Evolutionary conservation across 179 eudicot genomes (phyloP).

Genomic region (Pouteria campechiana): DNA sequence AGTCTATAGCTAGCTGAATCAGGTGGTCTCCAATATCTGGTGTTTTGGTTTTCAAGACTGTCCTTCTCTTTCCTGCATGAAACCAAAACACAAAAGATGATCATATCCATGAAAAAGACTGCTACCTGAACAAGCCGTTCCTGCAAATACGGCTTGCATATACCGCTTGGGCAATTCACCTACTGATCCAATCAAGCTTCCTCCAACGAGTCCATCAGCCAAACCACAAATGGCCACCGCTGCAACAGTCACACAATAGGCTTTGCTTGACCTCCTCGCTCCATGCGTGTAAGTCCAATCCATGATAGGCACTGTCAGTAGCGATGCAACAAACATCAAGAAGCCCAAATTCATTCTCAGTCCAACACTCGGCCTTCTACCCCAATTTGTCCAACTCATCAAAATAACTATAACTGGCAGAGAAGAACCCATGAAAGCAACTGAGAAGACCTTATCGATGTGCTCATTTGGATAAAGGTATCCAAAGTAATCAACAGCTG

Average conservation of each 20-base stretch:
- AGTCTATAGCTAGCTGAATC: neutral
- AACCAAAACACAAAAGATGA: neutral
- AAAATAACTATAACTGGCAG: constrained; percentile 35
- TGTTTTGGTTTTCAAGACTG: neutral
- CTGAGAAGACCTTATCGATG: constrained; percentile 61
- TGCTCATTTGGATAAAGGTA: constrained; percentile 47
- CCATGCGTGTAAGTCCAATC: constrained; percentile 37
- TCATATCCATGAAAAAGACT: neutral
- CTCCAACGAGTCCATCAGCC: constrained; percentile 80
- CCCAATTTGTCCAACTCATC: constrained; percentile 18
- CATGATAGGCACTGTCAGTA: constrained; percentile 47
- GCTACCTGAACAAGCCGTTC: constrained; percentile 86
- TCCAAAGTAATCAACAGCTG: constrained; percentile 66
- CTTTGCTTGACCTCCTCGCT: constrained; percentile 9
- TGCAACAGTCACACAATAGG: constrained; percentile 30
- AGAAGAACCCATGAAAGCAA: constrained; percentile 74
- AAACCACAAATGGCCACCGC: constrained; percentile 61
- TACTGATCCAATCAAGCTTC: constrained; percentile 70
- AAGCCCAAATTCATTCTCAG: constrained; percentile 64
- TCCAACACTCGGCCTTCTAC: constrained; percentile 25
- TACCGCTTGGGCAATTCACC: constrained; percentile 76
- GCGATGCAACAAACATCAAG: constrained; percentile 36
- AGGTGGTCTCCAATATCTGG: neutral
- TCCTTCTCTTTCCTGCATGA: neutral
- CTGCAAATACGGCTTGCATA: constrained; percentile 93